A percentile compares a stretch with the other conserved stretches of the same genome.
Conservation (phyloP, 352 stramenopile genomes). For the Globisporangium nagaii region DNA sequence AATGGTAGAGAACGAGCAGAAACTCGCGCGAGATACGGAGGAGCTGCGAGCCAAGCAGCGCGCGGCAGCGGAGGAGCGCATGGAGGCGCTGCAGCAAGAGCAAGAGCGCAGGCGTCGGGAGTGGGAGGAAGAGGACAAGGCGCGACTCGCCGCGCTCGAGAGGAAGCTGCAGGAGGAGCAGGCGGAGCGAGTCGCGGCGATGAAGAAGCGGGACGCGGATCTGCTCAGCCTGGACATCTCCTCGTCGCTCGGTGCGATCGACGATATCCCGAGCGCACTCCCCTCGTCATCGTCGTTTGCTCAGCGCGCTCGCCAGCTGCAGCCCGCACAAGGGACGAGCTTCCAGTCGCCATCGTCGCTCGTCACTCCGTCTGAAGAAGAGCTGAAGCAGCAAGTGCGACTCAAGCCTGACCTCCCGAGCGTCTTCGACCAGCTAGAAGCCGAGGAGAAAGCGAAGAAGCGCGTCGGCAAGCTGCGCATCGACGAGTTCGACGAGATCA, state of each 20-base stretch:
- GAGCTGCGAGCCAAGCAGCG: conserved; percentile 37
- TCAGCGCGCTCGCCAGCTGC: neutral
- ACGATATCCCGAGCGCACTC: neutral
- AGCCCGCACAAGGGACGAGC: neutral
- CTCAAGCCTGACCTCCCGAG: conserved; percentile 49
- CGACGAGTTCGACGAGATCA: conserved; percentile 42
- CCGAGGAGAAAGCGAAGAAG: conserved; percentile 47
- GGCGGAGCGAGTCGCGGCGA: conserved; percentile 22
- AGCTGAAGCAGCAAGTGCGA: conserved; percentile 29
- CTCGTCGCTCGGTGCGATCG: conserved; percentile 1
- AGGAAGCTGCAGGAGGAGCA: conserved; percentile 39
- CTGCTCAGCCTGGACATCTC: conserved; percentile 20
- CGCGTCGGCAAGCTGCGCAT: conserved; percentile 30
- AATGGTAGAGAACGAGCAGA: conserved; percentile 40
- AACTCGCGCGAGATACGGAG: conserved; percentile 33
- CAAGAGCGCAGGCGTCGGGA: conserved; percentile 58
- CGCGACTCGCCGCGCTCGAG: conserved; percentile 40
- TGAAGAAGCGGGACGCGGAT: conserved; percentile 24
- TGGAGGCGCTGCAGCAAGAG: conserved; percentile 52
- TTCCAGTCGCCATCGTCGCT: conserved; percentile 4
- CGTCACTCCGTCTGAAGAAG: conserved; percentile 12
- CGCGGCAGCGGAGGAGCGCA: conserved; percentile 41
- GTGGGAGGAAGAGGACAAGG: conserved; percentile 65
- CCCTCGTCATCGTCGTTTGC: neutral
- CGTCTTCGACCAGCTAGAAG: conserved; percentile 76